Evolutionary conservation across 495 filamentous ascomycete genomes (phyloP).

Genomic region (Neurospora hispaniola): DNA sequence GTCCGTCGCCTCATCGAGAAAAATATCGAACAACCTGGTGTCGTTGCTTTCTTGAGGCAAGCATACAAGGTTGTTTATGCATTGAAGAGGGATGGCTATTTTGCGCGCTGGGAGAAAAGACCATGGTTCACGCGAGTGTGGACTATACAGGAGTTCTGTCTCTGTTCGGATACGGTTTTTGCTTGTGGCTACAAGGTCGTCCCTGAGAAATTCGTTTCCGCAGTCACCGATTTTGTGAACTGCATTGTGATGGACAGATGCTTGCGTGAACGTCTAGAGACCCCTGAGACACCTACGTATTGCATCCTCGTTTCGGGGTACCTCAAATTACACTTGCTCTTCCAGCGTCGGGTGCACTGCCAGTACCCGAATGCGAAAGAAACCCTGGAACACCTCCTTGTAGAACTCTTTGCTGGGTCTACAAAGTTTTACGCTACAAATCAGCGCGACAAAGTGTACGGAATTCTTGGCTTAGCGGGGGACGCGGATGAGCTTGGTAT

Average conservation of each 20-base stretch:
- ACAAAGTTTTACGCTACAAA: not conserved
- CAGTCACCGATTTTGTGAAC: not conserved
- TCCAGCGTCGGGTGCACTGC: not conserved
- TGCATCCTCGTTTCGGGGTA: not conserved
- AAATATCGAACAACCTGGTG: not conserved
- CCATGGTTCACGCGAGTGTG: constrained; percentile 23
- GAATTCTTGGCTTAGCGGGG: constrained; percentile 6
- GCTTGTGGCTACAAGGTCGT: constrained; percentile 6
- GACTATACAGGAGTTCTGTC: constrained; percentile 22
- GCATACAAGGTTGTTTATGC: not conserved
- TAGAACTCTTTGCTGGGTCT: not conserved
- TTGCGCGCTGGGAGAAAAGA: not conserved
- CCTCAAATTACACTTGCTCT: accelerated
- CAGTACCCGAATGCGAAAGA: not conserved
- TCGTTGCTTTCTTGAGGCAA: not conserved
- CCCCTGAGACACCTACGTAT: not conserved
- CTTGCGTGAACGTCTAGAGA: not conserved
- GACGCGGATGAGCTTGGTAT: constrained; percentile 9
- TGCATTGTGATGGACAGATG: not conserved
- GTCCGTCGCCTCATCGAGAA: not conserved
- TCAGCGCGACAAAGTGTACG: constrained; percentile 7
- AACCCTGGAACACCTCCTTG: not conserved
- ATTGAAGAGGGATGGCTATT: not conserved
- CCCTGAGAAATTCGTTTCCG: not conserved
- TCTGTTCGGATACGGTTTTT: constrained; percentile 17